A percentile compares a stretch with the other conserved stretches of the same genome.
phyloP scores from a whole-genome alignment of 208 protist species.

The Phytomonas sp. region DNA sequence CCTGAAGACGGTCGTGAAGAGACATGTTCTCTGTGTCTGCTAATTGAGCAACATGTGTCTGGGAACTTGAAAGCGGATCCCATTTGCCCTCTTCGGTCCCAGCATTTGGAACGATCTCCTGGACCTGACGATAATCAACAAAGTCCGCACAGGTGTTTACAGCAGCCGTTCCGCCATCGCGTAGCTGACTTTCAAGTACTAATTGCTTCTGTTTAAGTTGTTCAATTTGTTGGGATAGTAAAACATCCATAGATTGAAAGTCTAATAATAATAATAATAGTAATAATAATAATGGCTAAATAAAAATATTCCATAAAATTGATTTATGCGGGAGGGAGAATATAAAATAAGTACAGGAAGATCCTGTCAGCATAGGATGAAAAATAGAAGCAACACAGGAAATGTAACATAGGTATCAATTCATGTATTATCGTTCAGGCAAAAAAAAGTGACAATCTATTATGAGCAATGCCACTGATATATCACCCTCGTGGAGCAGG shows the following conservation, averaged over 20 bases:
- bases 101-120: not conserved
- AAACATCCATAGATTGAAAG: not conserved
- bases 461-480: not conserved
- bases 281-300: constrained; percentile 2
- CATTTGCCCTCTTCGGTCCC: not conserved
- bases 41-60: not conserved
- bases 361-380: not conserved
- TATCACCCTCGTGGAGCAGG: not conserved
- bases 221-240: not conserved
- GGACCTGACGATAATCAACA: not conserved
- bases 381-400: not conserved
- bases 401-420: not conserved
- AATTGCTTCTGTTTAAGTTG: constrained; percentile 1
- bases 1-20: constrained; percentile 16
- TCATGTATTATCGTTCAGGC: too few species aligned
- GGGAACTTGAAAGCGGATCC: not conserved
- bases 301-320: not conserved
- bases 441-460: not conserved
- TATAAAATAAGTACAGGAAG: not conserved
- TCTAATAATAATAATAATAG: not conserved
- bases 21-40: not conserved
- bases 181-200: not conserved
- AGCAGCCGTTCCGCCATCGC: not conserved
- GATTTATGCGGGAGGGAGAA: not conserved
- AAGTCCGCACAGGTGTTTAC: not conserved